These are phyloP conservation scores for Acanthamoeba culbertsoni DNA, from an alignment of 208 protist species.

Conservation along the genomic window DNA sequence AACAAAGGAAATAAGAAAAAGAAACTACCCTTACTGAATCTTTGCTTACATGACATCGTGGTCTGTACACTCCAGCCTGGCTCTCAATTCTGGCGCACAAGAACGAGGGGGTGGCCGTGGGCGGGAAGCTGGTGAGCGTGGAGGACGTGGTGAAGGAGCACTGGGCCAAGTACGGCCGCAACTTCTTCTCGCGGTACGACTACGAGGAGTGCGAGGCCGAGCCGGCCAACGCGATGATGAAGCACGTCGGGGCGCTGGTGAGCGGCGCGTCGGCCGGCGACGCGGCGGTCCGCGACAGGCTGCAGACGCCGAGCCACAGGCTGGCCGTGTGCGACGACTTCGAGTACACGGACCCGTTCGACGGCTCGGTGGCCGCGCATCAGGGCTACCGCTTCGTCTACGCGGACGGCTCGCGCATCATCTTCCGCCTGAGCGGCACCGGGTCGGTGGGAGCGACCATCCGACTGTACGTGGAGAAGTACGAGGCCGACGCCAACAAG, in stretches of 20 bases:
- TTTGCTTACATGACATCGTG: too few species aligned
- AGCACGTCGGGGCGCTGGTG: slow-evolving; percentile 69
- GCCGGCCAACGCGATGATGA: slow-evolving; percentile 89
- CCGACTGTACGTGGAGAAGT: slow-evolving; percentile 96
- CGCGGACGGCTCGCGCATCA: slow-evolving; percentile 93
- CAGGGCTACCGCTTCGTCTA: slow-evolving; percentile 95
- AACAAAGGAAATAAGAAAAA: not conserved
- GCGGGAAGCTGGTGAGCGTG: slow-evolving; percentile 84
- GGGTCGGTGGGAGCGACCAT: slow-evolving; percentile 93
- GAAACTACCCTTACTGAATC: too few species aligned
- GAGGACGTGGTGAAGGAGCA: slow-evolving; percentile 91
- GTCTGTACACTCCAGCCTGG: slow-evolving; percentile 90
- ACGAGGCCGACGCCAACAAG: slow-evolving; percentile 81
- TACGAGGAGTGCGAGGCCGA: slow-evolving; percentile 82
- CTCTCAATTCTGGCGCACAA: slow-evolving; percentile 91
- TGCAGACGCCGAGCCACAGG: slow-evolving; percentile 59
- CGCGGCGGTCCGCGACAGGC: not conserved
- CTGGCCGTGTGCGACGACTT: slow-evolving; percentile 92
- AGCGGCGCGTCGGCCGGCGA: not conserved
- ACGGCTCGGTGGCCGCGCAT: slow-evolving; percentile 84
- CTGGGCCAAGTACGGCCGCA: slow-evolving; percentile 95
- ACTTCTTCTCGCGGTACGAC: slow-evolving; percentile 91
- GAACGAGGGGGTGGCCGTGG: not conserved
- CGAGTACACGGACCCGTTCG: slow-evolving; percentile 95
- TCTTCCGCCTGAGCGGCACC: slow-evolving; percentile 95